Percentiles rank a stretch among this genome's conserved stretches.
These are phyloP conservation scores for Groenewaldozyma tartarivorans DNA, from an alignment of 805 yeast species.

Conservation along the genomic window DNA sequence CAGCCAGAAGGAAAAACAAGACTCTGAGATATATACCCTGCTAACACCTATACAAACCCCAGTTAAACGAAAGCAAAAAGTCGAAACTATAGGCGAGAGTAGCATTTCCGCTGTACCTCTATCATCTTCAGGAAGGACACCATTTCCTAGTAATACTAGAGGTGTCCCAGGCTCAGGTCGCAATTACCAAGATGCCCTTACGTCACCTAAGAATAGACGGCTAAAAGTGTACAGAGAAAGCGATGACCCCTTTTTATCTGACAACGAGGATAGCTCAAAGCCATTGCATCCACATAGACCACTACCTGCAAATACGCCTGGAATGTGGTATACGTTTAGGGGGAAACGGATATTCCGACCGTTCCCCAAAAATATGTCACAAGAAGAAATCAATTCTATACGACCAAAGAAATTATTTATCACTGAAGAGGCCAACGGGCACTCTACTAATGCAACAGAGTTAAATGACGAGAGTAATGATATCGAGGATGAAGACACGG, in stretches of 20 bases:
- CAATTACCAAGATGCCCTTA: slow-evolving; percentile 2
- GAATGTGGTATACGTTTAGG: slow-evolving; percentile 31
- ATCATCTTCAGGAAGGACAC: slow-evolving; percentile 12
- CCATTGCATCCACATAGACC: slow-evolving; percentile 15
- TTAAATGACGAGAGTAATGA: neutral
- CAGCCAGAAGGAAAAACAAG: neutral
- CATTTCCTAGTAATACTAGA: slow-evolving; percentile 18
- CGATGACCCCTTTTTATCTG: neutral
- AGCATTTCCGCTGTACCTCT: neutral
- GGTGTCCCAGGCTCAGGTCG: slow-evolving; percentile 20
- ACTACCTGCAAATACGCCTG: slow-evolving; percentile 16
- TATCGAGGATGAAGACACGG: slow-evolving; percentile 12
- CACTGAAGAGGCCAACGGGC: neutral
- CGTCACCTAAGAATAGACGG: neutral
- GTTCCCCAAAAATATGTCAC: slow-evolving; percentile 17
- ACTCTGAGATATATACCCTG: neutral
- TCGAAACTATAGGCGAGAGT: slow-evolving; percentile 10
- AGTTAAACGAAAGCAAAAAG: slow-evolving; percentile 10
- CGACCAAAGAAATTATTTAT: slow-evolving; percentile 17
- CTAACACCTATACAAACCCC: slow-evolving; percentile 22
- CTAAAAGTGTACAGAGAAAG: neutral
- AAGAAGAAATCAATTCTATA: slow-evolving; percentile 9
- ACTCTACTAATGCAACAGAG: neutral
- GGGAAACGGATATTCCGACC: slow-evolving; percentile 30
- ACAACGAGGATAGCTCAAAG: neutral